Evolutionary conservation across 2,329 filamentous ascomycete species (phyloP).

Genomic region (Zymoseptoria pseudotritici): DNA sequence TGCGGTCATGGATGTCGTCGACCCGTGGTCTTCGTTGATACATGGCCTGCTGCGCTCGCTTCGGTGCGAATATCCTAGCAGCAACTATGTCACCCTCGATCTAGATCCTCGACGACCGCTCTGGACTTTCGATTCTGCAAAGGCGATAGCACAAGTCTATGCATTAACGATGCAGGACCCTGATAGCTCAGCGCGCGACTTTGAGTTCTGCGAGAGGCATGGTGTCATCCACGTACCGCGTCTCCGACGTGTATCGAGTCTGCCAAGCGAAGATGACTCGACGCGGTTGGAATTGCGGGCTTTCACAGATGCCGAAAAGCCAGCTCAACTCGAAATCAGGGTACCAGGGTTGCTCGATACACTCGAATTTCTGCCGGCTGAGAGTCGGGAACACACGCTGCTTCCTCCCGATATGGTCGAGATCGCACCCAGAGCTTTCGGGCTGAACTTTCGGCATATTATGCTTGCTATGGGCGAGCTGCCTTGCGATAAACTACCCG

Average conservation of each 20-base stretch:
- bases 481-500: neutral
- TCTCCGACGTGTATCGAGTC: neutral
- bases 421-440: too few relatives aligned
- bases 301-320: neutral
- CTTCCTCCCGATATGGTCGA: too few relatives aligned
- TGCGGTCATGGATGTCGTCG: too few relatives aligned
- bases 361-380: too few relatives aligned
- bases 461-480: too few relatives aligned
- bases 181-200: neutral
- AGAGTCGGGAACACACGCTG: too few relatives aligned
- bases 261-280: neutral
- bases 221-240: neutral
- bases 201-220: neutral
- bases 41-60: slow-evolving; percentile 1
- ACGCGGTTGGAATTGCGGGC: neutral
- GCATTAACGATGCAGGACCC: neutral
- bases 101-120: neutral
- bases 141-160: too few relatives aligned
- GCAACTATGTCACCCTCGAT: neutral
- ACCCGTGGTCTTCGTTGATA: neutral
- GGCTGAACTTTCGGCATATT: too few relatives aligned
- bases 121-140: too few relatives aligned
- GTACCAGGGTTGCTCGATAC: too few relatives aligned
- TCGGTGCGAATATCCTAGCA: neutral
- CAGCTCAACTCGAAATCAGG: neutral